Conservation (phyloP, 2,329 filamentous ascomycete genomes). For the Drechslerella coelobrocha region DNA sequence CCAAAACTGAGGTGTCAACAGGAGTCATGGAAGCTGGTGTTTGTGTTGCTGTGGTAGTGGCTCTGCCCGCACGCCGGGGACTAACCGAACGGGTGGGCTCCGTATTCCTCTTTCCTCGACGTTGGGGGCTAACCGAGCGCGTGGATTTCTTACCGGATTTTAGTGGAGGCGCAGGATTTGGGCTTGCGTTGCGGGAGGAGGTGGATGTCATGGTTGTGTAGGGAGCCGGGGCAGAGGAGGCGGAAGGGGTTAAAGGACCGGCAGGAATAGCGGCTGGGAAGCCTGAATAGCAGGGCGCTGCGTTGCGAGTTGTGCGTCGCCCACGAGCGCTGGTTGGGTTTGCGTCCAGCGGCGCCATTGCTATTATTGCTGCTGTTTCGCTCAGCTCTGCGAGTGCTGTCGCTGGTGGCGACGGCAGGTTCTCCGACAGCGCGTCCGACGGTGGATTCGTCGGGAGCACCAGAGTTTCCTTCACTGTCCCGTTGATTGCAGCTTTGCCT, state of each 20-base stretch:
- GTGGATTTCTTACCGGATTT: constrained; percentile 29
- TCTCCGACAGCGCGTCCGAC: constrained; percentile 32
- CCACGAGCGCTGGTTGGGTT: constrained; percentile 20
- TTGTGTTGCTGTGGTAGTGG: constrained; percentile 7
- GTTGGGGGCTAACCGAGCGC: constrained; percentile 39
- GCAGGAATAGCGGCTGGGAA: constrained; percentile 15
- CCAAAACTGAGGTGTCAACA: constrained; percentile 3
- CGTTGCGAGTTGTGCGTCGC: constrained; percentile 43
- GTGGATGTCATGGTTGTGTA: not conserved
- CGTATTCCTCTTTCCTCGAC: constrained; percentile 21
- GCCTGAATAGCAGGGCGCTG: constrained; percentile 35
- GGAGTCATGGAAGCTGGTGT: constrained; percentile 19
- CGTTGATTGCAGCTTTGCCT: constrained; percentile 8
- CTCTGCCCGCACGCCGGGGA: constrained; percentile 31
- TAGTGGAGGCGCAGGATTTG: constrained; percentile 5
- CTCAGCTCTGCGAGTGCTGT: constrained; percentile 1
- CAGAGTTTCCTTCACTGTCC: constrained; percentile 18
- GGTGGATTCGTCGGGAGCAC: constrained; percentile 40
- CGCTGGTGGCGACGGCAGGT: constrained; percentile 24
- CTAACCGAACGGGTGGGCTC: constrained; percentile 41
- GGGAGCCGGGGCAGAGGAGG: constrained; percentile 6
- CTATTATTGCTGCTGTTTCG: constrained; percentile 14
- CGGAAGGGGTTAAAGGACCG: not conserved
- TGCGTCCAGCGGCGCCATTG: constrained; percentile 19
- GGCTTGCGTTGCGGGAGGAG: constrained; percentile 19